Evolutionary conservation across 345 rosid species (phyloP), one percentile per base, ranked within the genome.

Genomic region (Murraya paniculata): DNA sequence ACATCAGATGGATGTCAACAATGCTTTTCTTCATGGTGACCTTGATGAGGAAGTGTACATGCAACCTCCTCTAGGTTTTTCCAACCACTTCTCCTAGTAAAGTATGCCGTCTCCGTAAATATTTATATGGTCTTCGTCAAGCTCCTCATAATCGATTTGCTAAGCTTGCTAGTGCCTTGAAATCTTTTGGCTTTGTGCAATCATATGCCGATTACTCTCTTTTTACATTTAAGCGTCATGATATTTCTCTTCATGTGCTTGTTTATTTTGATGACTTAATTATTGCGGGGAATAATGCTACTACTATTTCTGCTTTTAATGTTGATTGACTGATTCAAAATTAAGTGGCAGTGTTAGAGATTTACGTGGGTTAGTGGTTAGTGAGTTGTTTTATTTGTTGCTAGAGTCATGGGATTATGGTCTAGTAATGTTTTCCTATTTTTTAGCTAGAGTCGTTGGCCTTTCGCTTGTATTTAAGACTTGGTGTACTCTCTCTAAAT

Each of bases 41-140:
- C 19, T 50, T 50, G 19, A 50, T 50, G 5, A 50, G 19, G 55
- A 50, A 57, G 77, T 64, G 55, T 72, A 70, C 66, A 77, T 77
- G 73, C 10, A n/a, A 10, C 30, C 59, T 25, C 75, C 78, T 6
- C 25, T 19, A n/a, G 71, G 31, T 25, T 77, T 61, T 39, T 28
- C 24, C 0, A 2, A n/a, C 2, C 19, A 21, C 28, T 5, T 19
- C 30, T 21, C 53, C 19, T 9, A 24, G 19, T 18, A 22, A 4
- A 61, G 67, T 81, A 4, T 77, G 74, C 72, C 41, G 31, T 6
- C 19, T 81, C 16, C 25, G 22, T 5, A 81, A 72, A 22, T 81
- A 80, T 2, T 28, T 81, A 5, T 81, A 57, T 28, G 70, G 69
- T 7, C 53, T 59, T 3, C 9, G 2, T 2, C 64, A 80, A 13